Percentiles rank a stretch among this genome's conserved stretches.
Conservation (phyloP, 1,284 basidiomycete species). For the Microbotryum scabiosae region DNA sequence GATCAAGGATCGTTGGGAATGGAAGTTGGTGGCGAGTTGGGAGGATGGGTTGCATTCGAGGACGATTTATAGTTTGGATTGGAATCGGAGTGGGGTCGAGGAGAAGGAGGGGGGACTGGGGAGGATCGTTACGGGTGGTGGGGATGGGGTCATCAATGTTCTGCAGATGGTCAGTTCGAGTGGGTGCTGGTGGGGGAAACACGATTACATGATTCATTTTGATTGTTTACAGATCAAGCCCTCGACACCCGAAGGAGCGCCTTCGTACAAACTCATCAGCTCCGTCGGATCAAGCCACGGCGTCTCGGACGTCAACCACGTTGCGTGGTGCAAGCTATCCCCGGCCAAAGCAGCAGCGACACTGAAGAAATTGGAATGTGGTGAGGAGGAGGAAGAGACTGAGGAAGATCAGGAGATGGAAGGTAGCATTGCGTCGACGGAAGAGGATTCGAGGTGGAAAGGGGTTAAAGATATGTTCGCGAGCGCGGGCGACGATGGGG, state of each 20-base stretch:
- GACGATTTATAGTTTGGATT: slow-evolving; percentile 69
- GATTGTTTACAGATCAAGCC: neutral
- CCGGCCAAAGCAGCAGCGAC: slow-evolving; percentile 11
- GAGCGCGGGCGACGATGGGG: slow-evolving; percentile 70
- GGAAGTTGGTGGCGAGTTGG: slow-evolving; percentile 34
- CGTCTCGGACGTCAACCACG: slow-evolving; percentile 65
- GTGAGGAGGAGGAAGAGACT: slow-evolving; percentile 25
- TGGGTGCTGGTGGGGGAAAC: neutral
- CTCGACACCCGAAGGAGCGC: neutral
- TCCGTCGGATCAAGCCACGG: slow-evolving; percentile 55
- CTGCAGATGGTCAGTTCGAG: slow-evolving; percentile 52
- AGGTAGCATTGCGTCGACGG: slow-evolving; percentile 16
- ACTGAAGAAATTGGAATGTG: slow-evolving; percentile 18
- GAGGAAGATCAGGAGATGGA: slow-evolving; percentile 30
- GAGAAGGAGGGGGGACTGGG: slow-evolving; percentile 47
- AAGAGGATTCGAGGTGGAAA: slow-evolving; percentile 22
- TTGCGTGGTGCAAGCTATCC: slow-evolving; percentile 56
- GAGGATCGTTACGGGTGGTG: slow-evolving; percentile 62
- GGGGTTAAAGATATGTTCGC: slow-evolving; percentile 59
- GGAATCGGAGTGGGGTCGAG: slow-evolving; percentile 45
- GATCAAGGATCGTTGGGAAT: slow-evolving; percentile 38
- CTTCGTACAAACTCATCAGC: slow-evolving; percentile 40
- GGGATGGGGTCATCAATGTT: slow-evolving; percentile 66
- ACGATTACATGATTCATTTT: slow-evolving; percentile 8
- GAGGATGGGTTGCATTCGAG: slow-evolving; percentile 50